Percentiles rank a stretch among this genome's conserved stretches.
Conservation (phyloP, 2,329 filamentous ascomycete species). For the Botrytis cinerea region DNA sequence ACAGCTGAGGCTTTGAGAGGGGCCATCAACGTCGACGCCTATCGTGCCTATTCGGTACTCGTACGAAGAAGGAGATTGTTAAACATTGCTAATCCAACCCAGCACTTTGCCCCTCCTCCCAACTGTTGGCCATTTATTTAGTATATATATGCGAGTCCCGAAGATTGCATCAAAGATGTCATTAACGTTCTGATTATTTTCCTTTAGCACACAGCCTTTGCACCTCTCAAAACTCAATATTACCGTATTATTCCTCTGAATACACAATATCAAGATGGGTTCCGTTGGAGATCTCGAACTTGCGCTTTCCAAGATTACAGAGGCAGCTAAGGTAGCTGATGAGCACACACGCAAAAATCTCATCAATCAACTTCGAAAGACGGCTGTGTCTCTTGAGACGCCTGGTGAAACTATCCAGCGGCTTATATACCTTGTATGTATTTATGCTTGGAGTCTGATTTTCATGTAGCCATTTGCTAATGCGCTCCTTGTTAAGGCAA, state of each 20-base stretch:
- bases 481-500: not conserved
- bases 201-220: not conserved
- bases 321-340: not conserved
- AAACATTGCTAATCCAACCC: not conserved
- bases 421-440: not conserved
- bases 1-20: not conserved
- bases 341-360: not conserved
- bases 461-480: not conserved
- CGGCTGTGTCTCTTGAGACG: not conserved
- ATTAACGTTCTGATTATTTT: not conserved
- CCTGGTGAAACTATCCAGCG: not conserved
- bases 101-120: not conserved
- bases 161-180: not conserved
- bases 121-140: not conserved
- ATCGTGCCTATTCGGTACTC: not conserved
- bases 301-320: not conserved
- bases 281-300: slow-evolving; percentile 3
- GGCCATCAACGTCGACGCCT: not conserved
- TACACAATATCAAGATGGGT: not conserved
- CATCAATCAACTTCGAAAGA: slow-evolving; percentile 2
- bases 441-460: not conserved
- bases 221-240: not conserved
- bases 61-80: not conserved
- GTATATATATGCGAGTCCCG: not conserved
- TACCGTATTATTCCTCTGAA: not conserved